Evolutionary conservation across 768 basidiomycete species (phyloP), one percentile per base, ranked within the genome.

Genomic region (Mycena latifolia): DNA sequence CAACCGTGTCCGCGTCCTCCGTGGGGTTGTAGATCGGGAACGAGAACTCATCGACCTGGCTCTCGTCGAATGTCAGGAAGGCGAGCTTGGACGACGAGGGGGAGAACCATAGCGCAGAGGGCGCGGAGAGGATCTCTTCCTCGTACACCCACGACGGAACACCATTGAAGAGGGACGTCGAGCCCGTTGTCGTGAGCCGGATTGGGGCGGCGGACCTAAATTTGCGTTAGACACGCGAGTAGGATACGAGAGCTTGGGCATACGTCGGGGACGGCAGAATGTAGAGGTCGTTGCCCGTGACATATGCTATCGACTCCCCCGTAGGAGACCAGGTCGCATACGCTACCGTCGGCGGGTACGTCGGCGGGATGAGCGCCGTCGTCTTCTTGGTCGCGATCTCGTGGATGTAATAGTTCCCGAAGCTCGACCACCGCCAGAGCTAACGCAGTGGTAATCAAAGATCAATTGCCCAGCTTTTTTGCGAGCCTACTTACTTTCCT

Each of bases 141-240:
- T 97, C 95, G 77, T 96, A 96, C 6, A 98, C 97, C 97, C 98
- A 99, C 75, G 98, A 95, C 0, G 95, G 94, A 2, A 98, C 92
- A 9, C 98, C 98, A 72, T 98, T 89, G 83, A 99, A 98, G 18
- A 96, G 83, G 0, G 92, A 91, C 0, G 88, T 84, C 55, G 91
- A 93, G 0, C 98, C 98, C 17, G 90, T 87, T 1, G 82, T 80
- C 2, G 97, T 99, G 12, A 99, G 84, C 12, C 91, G 90, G 54
- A 96, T 90, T 12, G 90, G 81, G 17, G 80, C 69, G 2, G 82
- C 74, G 3, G 79, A 76, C 24, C 81, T 84, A 48, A 14, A 52
- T 50, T 60, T 15, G 11, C 14, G n/a, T 63, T 18, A 63, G 51
- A 37, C 17, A 35, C 14, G 33, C 12, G 45, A 33, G 6, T 12